Percentiles rank a stretch among this genome's conserved stretches.
Evolutionary conservation across 176 grass and related monocot genomes (phyloP).

Genomic region (Ananas comosus): DNA sequence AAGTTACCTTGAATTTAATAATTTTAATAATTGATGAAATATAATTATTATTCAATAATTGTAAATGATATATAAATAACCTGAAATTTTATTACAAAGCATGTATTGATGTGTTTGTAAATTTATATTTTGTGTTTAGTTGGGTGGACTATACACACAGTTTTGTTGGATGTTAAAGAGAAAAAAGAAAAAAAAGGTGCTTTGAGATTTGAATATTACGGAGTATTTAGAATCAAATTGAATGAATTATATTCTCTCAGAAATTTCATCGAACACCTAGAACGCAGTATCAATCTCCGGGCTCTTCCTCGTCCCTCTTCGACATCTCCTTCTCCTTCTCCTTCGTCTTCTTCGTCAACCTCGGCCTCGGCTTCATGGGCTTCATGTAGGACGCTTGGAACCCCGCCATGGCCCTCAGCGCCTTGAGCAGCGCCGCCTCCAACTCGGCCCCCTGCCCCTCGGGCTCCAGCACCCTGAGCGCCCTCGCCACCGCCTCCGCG

Average conservation of each 20-base stretch:
- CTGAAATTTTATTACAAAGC: too few relatives aligned
- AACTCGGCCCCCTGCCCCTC: slow-evolving; percentile 31
- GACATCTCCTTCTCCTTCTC: slow-evolving; percentile 21
- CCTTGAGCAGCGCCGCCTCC: slow-evolving; percentile 44
- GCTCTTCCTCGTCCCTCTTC: not conserved
- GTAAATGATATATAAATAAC: too few relatives aligned
- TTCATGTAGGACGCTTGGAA: slow-evolving; percentile 64
- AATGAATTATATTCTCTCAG: not conserved
- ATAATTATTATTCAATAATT: too few relatives aligned
- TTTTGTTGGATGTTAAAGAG: too few relatives aligned
- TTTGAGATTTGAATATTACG: too few relatives aligned
- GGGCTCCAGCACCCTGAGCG: slow-evolving; percentile 62
- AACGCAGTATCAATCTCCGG: not conserved
- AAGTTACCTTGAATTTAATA: too few relatives aligned
- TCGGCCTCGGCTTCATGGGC: slow-evolving; percentile 27
- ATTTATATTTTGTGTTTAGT: too few relatives aligned
- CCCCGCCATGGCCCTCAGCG: slow-evolving; percentile 56
- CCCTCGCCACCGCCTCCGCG: slow-evolving; percentile 71
- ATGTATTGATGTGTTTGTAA: too few relatives aligned
- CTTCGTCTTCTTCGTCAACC: slow-evolving; percentile 58
- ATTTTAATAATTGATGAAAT: too few relatives aligned
- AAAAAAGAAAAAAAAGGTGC: too few relatives aligned
- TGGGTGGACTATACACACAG: too few relatives aligned
- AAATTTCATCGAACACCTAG: not conserved
- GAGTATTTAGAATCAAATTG: too few relatives aligned